Conservation (phyloP, 2,329 filamentous ascomycete genomes). For the Cercospora berteroae region DNA sequence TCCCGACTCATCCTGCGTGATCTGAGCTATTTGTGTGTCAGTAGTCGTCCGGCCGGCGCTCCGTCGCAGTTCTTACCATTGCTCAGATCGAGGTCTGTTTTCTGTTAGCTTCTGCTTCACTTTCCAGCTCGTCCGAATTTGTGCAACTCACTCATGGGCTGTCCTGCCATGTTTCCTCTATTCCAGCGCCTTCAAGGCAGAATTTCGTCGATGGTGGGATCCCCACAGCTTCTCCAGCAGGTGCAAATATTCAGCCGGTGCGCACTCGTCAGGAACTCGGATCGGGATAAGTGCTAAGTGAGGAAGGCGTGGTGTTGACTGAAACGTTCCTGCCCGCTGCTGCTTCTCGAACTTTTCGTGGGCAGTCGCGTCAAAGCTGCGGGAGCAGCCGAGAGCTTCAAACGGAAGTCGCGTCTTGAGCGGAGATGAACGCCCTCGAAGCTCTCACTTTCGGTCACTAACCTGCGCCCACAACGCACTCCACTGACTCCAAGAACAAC, state of each 20-base stretch:
- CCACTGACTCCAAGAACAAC: not conserved
- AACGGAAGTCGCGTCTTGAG: constrained; percentile 1
- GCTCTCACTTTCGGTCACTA: not conserved
- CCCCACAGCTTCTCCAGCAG: not conserved
- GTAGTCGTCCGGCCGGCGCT: not conserved
- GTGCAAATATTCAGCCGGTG: not conserved
- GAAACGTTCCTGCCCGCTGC: constrained; percentile 4
- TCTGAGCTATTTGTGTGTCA: constrained; percentile 52
- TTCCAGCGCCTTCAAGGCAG: constrained; percentile 3
- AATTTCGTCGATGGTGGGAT: not conserved
- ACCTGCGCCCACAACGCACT: not conserved
- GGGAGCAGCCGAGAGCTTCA: constrained; percentile 10
- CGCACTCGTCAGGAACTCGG: not conserved
- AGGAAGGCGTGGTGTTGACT: not conserved
- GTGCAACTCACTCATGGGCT: constrained; percentile 58
- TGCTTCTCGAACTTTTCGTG: constrained; percentile 16
- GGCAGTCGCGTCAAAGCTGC: not conserved
- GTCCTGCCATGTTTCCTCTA: constrained; percentile 50
- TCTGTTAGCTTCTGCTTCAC: constrained; percentile 16
- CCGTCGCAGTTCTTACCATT: constrained; percentile 60
- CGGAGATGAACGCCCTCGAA: not conserved
- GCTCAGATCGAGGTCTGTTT: constrained; percentile 73
- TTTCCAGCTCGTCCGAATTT: constrained; percentile 54
- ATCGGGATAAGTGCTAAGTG: not conserved
- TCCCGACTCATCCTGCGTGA: constrained; percentile 97